Evolutionary conservation across 1,284 basidiomycete genomes (phyloP), one percentile per base, ranked within the genome.

Genomic region (Flammula alnicola): DNA sequence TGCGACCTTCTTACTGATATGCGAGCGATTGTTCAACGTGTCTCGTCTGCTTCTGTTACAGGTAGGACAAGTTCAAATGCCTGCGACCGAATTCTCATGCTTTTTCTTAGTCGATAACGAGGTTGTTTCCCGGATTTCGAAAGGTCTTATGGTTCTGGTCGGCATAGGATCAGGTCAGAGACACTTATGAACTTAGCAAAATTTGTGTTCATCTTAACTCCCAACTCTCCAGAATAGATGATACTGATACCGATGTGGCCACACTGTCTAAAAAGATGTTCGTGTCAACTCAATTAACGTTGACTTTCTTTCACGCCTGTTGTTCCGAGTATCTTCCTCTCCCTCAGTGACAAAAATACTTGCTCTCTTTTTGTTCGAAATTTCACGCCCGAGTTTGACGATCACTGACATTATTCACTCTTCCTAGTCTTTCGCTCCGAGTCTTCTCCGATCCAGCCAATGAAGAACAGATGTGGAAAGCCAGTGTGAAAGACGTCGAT

Each of bases 141-240:
- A 77, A 57, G 94, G 93, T 1, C 73, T 96, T 14, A 87, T 95
- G 81, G 87, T 95, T 23, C 81, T 96, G 12, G 83, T 96, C 31
- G 94, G 93, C 23, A 89, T 96, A 56, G 90, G 88, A 39, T 76
- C 75, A 69, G 89, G 92, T 91, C 72, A 65, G 77, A 62, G 38
- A 41, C 27, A 35, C 29, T 43, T 25, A 31, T 22, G 5, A 20
- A n/a, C 41, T 29, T 46, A 39, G 8, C 33, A 30, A 5, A 19
- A 23, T n/a, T 8, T 46, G 37, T 47, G 26, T 26, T 44, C 19
- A 46, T 46, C 44, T 49, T 52, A 49, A 57, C 25, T 27, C 25
- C 42, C 46, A 29, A 33, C 30, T 14, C 51, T 52, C 47, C 51
- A 65, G 61, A 57, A 61, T 63, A 94, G 92, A 94, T 66, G 93